Conservation (phyloP, 192 early-diverging fungal genomes). For the Backusella macrospora region DNA sequence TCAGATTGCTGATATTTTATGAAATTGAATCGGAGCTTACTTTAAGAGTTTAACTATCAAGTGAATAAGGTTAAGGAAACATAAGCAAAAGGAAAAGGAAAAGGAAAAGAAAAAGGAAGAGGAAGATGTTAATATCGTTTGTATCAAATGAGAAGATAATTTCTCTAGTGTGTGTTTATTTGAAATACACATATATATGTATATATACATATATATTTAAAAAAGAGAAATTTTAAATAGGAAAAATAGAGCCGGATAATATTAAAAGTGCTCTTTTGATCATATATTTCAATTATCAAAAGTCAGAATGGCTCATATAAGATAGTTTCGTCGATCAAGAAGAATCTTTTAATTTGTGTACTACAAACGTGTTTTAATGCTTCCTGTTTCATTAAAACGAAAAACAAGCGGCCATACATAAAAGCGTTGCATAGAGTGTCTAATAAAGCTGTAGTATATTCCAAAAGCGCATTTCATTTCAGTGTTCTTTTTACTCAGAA, state of each 20-base stretch:
- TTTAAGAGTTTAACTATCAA: background rate
- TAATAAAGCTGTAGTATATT: background rate
- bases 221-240: background rate
- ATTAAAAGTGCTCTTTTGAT: background rate
- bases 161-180: background rate
- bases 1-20: background rate
- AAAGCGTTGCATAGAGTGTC: background rate
- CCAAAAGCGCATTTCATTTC: background rate
- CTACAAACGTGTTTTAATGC: background rate
- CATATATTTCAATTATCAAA: background rate
- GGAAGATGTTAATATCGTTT: background rate
- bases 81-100: background rate
- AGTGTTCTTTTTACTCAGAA: background rate
- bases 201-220: background rate
- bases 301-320: background rate
- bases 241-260: background rate
- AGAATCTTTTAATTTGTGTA: background rate
- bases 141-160: background rate
- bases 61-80: background rate
- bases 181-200: background rate
- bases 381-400: constrained; percentile 1
- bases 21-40: background rate
- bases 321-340: background rate
- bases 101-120: background rate
- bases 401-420: background rate